A percentile compares a stretch with the other conserved stretches of the same genome.
Evolutionary conservation across 75 land plant species (phyloP).

Genomic region (Azolla pinnata): DNA sequence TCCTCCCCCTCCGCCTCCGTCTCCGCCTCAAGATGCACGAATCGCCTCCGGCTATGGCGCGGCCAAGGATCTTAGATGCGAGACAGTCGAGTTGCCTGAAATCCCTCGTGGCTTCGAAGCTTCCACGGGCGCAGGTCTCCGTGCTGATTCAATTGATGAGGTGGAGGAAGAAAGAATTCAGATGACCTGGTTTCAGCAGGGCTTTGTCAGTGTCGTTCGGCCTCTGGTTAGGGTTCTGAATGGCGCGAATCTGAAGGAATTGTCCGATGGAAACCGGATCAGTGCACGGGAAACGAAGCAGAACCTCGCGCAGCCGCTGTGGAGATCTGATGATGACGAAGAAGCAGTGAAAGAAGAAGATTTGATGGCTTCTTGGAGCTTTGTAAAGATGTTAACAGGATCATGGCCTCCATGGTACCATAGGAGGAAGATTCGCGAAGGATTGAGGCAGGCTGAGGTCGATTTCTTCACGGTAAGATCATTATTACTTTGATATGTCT

Average conservation of each 20-base stretch:
- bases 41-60: too few species aligned
- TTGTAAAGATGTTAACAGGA: slow-evolving; percentile 15
- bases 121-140: too few species aligned
- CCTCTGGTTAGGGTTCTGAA: slow-evolving; percentile 10
- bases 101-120: too few species aligned
- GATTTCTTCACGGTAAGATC: slow-evolving; percentile 27
- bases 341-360: background rate
- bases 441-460: slow-evolving; percentile 15
- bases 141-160: too few species aligned
- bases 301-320: too few species aligned
- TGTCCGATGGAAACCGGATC: too few species aligned
- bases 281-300: background rate
- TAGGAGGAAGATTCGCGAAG: slow-evolving; percentile 13
- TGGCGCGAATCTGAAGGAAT: slow-evolving; percentile 7
- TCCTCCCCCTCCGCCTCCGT: too few species aligned
- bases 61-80: too few species aligned
- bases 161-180: too few species aligned
- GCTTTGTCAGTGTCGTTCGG: slow-evolving; percentile 6
- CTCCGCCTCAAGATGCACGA: too few species aligned
- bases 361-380: slow-evolving; percentile 10
- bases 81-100: too few species aligned
- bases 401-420: slow-evolving; percentile 8
- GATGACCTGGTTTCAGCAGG: slow-evolving; percentile 4
- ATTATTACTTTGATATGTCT: too few species aligned
- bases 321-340: slow-evolving; percentile 1